A percentile compares a stretch with the other conserved stretches of the same genome.
phyloP scores from a whole-genome alignment of 2,329 filamentous ascomycete genomes.

The Sarocladiaceae sp. region DNA sequence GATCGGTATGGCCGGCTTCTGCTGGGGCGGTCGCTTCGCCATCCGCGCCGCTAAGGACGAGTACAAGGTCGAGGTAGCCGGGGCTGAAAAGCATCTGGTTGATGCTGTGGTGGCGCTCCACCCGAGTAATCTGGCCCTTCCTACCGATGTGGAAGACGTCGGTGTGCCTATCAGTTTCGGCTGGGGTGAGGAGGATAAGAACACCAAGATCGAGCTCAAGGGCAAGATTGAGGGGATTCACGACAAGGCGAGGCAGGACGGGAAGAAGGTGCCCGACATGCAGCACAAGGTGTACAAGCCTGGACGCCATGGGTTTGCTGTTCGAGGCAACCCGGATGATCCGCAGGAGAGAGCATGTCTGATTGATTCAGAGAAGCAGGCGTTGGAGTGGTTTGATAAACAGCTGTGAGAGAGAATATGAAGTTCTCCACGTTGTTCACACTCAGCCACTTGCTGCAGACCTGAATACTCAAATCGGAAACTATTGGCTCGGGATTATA shows the following conservation, averaged over 20 bases:
- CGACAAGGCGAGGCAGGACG: constrained; percentile 20
- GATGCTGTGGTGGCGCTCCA: constrained; percentile 46
- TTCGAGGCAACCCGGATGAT: constrained; percentile 27
- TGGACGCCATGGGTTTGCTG: constrained; percentile 35
- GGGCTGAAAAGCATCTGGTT: constrained; percentile 29
- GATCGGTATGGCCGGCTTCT: constrained; percentile 51
- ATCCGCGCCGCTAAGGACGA: constrained; percentile 29
- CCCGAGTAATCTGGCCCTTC: constrained; percentile 39
- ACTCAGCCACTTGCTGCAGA: no score
- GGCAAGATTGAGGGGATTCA: constrained; percentile 25
- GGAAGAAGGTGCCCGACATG: constrained; percentile 19
- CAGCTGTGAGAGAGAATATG: constrained; percentile 1
- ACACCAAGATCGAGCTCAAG: constrained; percentile 24
- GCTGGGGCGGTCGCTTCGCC: constrained; percentile 54
- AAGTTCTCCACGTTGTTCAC: no score
- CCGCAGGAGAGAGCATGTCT: constrained; percentile 26
- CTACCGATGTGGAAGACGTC: constrained; percentile 37
- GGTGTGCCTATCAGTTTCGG: constrained; percentile 19
- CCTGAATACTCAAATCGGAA: no score
- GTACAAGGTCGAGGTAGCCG: constrained; percentile 19
- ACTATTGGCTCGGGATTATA: no score
- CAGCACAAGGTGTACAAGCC: constrained; percentile 19
- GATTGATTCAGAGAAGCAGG: constrained; percentile 25
- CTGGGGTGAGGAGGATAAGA: constrained; percentile 21
- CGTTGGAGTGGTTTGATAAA: constrained; percentile 26